These are phyloP conservation scores for Conticribra guillardii DNA, from an alignment of 108 stramenopile genomes.

Conservation along the genomic window DNA sequence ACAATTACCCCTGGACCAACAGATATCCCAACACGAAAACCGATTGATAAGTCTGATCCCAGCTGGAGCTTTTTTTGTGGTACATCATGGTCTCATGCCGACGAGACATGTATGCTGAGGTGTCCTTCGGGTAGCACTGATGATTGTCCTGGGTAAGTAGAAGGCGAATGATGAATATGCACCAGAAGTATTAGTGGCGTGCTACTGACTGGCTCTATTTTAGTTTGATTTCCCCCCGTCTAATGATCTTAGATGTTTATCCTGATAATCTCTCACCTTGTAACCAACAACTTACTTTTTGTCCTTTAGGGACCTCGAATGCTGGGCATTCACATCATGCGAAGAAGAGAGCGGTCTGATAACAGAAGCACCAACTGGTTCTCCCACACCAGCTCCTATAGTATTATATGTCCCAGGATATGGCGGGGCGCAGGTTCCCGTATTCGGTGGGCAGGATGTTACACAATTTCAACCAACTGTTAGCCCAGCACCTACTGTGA, in stretches of 20 bases:
- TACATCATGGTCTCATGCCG: slow-evolving; percentile 47
- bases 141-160: slow-evolving; percentile 50
- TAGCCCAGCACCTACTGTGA: slow-evolving; percentile 39
- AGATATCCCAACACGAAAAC: slow-evolving; percentile 4
- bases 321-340: slow-evolving; percentile 50
- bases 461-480: slow-evolving; percentile 19
- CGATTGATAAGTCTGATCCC: slow-evolving; percentile 21
- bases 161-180: no score
- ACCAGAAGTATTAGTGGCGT: no score
- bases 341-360: slow-evolving; percentile 33
- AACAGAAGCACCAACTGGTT: slow-evolving; percentile 20
- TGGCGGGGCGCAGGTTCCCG: slow-evolving; percentile 47
- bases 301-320: slow-evolving; percentile 32
- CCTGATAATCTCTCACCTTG: not conserved
- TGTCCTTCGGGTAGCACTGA: slow-evolving; percentile 40
- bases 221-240: no score
- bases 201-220: no score
- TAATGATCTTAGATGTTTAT: not conserved
- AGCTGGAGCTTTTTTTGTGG: slow-evolving; percentile 46
- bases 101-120: slow-evolving; percentile 36
- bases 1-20: slow-evolving; percentile 39
- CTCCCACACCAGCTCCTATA: slow-evolving; percentile 28
- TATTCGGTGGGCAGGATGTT: slow-evolving; percentile 40
- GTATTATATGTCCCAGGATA: slow-evolving; percentile 34
- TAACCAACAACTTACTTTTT: not conserved